Evolutionary conservation across 1,284 basidiomycete species (phyloP).

Genomic region (Pseudozyma hubeiensis): DNA sequence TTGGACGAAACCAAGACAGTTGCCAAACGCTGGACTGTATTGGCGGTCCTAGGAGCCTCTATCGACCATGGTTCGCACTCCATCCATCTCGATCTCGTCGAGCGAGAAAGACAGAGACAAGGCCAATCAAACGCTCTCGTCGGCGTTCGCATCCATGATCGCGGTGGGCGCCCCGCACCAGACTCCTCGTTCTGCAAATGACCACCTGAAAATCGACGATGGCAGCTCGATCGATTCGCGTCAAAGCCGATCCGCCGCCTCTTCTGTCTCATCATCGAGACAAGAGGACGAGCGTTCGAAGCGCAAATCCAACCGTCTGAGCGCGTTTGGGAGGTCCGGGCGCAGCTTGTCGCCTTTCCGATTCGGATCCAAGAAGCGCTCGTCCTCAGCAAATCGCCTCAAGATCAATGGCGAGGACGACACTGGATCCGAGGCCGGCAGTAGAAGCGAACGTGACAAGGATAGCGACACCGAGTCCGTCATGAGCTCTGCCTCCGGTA

Average conservation of each 20-base stretch:
- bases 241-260: slow-evolving; percentile 4
- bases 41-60: neutral
- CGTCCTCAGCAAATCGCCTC: slow-evolving; percentile 29
- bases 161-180: slow-evolving; percentile 39
- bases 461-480: slow-evolving; percentile 51
- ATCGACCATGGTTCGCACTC: slow-evolving; percentile 31
- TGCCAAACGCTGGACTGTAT: no score
- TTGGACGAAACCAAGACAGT: no score
- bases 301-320: slow-evolving; percentile 22
- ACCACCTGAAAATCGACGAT: slow-evolving; percentile 42
- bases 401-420: slow-evolving; percentile 30
- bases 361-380: slow-evolving; percentile 32
- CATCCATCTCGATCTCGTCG: slow-evolving; percentile 24
- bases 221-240: slow-evolving; percentile 5
- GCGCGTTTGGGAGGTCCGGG: slow-evolving; percentile 30
- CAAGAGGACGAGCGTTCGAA: slow-evolving; percentile 21
- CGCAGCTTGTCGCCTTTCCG: slow-evolving; percentile 46
- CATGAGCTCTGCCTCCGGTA: slow-evolving; percentile 35
- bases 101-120: slow-evolving; percentile 35
- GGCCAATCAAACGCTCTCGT: slow-evolving; percentile 30
- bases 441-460: slow-evolving; percentile 22
- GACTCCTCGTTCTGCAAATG: slow-evolving; percentile 16
- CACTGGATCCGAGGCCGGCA: slow-evolving; percentile 17
- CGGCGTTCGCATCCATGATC: slow-evolving; percentile 47
- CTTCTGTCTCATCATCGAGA: slow-evolving; percentile 2